A percentile compares a stretch with the other conserved stretches of the same genome.
phyloP scores from a whole-genome alignment of 1,139 yeast species.

The Candida labiduridarum region DNA sequence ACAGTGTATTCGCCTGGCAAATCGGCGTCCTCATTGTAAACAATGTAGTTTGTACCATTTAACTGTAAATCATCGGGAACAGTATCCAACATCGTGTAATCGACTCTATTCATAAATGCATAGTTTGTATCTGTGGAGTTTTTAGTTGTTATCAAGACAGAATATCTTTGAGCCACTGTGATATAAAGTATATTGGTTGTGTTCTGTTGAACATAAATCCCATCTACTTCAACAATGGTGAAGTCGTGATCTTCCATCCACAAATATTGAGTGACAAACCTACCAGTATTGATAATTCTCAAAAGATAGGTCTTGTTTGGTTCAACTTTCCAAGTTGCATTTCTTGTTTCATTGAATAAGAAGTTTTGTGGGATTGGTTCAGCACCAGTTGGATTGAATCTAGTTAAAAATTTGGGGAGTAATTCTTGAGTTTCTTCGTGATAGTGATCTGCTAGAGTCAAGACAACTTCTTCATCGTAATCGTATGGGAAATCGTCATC shows the following conservation, averaged over 20 bases:
- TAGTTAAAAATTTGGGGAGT: conserved; percentile 49
- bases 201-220: conserved; percentile 61
- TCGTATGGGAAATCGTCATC: conserved; percentile 59
- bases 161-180: conserved; percentile 72
- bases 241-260: conserved; percentile 69
- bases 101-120: conserved; percentile 64
- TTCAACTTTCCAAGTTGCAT: conserved; percentile 57
- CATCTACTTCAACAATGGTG: conserved; percentile 74
- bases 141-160: conserved; percentile 64
- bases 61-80: conserved; percentile 55
- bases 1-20: conserved; percentile 27
- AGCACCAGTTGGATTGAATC: conserved; percentile 81
- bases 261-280: conserved; percentile 71
- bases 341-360: conserved; percentile 64
- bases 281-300: conserved; percentile 65
- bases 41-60: conserved; percentile 56
- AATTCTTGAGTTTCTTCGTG: conserved; percentile 52
- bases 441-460: conserved; percentile 65
- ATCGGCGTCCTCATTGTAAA: conserved; percentile 43
- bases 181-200: conserved; percentile 58
- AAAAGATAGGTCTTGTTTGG: conserved; percentile 66
- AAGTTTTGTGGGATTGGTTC: conserved; percentile 76
- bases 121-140: conserved; percentile 49
- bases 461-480: conserved; percentile 62
- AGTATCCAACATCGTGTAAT: conserved; percentile 66